Base-by-base conservation (phyloP, 257 asterid genomes). In the Plectranthus barbatus region DNA sequence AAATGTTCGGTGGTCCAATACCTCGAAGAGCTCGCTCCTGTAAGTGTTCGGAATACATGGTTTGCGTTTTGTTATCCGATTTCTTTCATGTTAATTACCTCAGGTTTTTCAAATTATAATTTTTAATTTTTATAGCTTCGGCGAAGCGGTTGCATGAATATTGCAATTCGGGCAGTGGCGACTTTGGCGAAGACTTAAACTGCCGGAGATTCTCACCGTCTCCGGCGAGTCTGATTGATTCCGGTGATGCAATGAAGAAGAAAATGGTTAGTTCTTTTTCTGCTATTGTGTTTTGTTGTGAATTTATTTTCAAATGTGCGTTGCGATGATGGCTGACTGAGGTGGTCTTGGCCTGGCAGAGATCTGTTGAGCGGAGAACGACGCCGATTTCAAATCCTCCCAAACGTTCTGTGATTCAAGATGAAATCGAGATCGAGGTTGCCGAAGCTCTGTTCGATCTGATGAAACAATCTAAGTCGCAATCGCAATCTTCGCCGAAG, bases 371-470 rank as follows among this genome's bases (percentile, higher is more conserved):
- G 51, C 70, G 79, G 45, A 76, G 58, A 77, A 40, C 65, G 74
- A 40, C 65, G 20, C 67, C 72, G 68, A 31, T 23, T 63, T 56
- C 72, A 17, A 67, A 67, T 54, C 49, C 76, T 54, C 49, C 75
- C n/a, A 72, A 62, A 60, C 52, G 67, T 42, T 66, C 79, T 62
- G 59, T 33, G 49, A 37, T 69, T 65, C 80, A 79, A 71, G 84
- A 79, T 36, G 87, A 85, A 29, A 78, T 82, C 17, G 93, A 85
- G 84, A 68, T 83, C 46, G 94, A 85, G 83, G 90, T 83, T 37
- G 87, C 82, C 13, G 94, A 85, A 75, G 94, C 87, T 65, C 77
- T 85, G 69, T 85, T 85, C 72, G 87, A 85, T 74, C 85, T 85
- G 70, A 78, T 74, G 86, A 80, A 76, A 70, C 90, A 82, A 71